Percentiles rank a stretch among this genome's conserved stretches.
Conservation (phyloP, 306 rosid species). For the Boehmeria nivea region DNA sequence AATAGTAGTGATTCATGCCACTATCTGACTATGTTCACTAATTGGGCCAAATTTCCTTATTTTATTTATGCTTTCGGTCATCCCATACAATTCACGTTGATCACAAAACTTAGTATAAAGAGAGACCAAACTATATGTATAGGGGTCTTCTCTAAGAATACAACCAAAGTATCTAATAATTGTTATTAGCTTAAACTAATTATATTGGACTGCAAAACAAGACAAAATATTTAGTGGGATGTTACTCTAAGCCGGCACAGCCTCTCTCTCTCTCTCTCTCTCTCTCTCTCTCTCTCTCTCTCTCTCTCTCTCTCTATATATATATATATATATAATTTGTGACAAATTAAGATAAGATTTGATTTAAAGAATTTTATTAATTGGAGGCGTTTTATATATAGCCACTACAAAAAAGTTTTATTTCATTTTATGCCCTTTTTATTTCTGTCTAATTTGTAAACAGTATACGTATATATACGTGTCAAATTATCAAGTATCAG, state of each 20-base stretch:
- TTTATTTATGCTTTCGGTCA: conserved; percentile 7
- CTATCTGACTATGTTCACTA: neutral
- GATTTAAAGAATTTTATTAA: conserved; percentile 1
- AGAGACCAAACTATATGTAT: neutral
- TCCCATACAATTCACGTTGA: conserved; percentile 19
- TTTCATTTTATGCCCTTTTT: too few relatives aligned
- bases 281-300: too few relatives aligned
- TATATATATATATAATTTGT: neutral
- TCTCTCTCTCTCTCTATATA: too few relatives aligned
- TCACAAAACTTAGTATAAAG: neutral
- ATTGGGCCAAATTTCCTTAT: neutral
- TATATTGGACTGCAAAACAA: neutral
- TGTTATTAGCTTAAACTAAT: neutral
- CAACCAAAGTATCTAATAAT: neutral
- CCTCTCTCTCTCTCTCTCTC: neutral
- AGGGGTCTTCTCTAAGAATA: neutral
- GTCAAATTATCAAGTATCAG: too few relatives aligned
- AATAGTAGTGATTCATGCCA: conserved; percentile 6
- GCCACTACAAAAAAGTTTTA: too few relatives aligned
- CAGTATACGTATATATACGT: too few relatives aligned
- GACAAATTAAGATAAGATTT: conserved; percentile 8
- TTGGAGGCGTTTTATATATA: too few relatives aligned
- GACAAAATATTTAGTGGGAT: conserved; percentile 2
- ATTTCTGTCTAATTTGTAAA: too few relatives aligned
- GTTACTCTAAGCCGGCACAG: conserved; percentile 9